Evolutionary conservation across 306 rosid genomes (phyloP).

Genomic region (Pyrus communis): DNA sequence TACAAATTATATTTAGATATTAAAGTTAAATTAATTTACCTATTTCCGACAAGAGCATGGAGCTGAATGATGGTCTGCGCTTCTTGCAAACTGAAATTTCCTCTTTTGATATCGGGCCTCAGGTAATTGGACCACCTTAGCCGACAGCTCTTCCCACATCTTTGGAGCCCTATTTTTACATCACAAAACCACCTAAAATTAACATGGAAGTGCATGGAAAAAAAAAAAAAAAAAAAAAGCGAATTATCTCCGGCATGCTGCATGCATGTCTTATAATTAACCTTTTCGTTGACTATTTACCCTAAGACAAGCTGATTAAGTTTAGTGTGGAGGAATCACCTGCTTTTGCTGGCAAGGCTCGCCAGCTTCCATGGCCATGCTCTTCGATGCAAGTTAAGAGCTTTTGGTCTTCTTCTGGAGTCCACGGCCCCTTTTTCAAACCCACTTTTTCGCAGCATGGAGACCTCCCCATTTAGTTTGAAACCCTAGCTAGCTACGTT

Average conservation of each 20-base stretch:
- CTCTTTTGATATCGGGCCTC: constrained; percentile 97
- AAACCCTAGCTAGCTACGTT: not conserved
- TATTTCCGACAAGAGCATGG: constrained; percentile 96
- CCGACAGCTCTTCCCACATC: constrained; percentile 97
- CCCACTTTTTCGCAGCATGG: constrained; percentile 96
- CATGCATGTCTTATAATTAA: not conserved
- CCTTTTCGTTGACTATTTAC: too few species aligned
- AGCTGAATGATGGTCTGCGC: constrained; percentile 93
- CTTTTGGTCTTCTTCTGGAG: constrained; percentile 98
- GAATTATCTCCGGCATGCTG: not conserved
- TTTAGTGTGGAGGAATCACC: constrained; percentile 21
- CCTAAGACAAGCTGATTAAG: not conserved
- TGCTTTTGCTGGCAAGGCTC: constrained; percentile 93
- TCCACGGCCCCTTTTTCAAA: constrained; percentile 98
- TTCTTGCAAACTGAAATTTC: constrained; percentile 93
- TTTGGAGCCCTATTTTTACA: constrained; percentile 58
- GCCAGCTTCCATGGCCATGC: constrained; percentile 98
- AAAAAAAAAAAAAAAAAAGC: not conserved
- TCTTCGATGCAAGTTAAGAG: constrained; percentile 77
- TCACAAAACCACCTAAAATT: not conserved
- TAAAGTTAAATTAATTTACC: constrained; percentile 22
- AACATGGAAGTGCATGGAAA: not conserved
- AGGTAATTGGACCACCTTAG: constrained; percentile 95
- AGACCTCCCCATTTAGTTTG: constrained; percentile 68
- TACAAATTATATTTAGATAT: not conserved